Evolutionary conservation across 768 basidiomycete genomes (phyloP).

Genomic region (Lyophyllum atratum): DNA sequence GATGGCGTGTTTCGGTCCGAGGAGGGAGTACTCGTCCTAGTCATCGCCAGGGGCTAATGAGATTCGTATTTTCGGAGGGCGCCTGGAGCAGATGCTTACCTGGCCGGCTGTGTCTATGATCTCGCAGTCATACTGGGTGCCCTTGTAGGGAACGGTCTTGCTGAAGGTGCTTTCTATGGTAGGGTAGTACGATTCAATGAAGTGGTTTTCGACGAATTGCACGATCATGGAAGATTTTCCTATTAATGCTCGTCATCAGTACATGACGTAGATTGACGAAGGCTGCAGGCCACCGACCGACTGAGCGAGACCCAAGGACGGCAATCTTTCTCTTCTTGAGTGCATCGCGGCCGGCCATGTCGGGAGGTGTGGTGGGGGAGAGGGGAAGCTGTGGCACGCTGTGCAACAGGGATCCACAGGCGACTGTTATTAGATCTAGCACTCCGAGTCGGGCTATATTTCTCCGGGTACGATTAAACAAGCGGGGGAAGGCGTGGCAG

Average conservation of each 20-base stretch:
- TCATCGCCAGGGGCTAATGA: neutral
- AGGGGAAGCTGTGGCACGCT: constrained; percentile 2
- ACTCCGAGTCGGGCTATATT: constrained; percentile 15
- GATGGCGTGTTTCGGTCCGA: constrained; percentile 87
- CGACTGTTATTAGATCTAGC: constrained; percentile 4
- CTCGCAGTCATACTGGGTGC: constrained; percentile 86
- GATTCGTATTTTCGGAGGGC: constrained; percentile 7
- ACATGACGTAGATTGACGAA: constrained; percentile 19
- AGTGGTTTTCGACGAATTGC: constrained; percentile 85
- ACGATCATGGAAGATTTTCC: constrained; percentile 92
- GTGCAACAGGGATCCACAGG: neutral
- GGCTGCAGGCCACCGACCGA: constrained; percentile 54
- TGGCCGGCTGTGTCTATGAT: constrained; percentile 96
- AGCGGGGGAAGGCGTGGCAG: neutral
- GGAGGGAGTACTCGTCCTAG: constrained; percentile 90
- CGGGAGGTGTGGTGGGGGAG: constrained; percentile 32
- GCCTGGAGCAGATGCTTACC: constrained; percentile 43
- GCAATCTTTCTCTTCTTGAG: constrained; percentile 81
- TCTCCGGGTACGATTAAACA: constrained; percentile 1
- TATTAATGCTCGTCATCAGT: constrained; percentile 30
- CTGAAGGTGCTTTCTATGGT: constrained; percentile 83
- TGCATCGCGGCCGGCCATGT: constrained; percentile 21
- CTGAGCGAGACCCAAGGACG: constrained; percentile 81
- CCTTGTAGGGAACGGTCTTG: constrained; percentile 77
- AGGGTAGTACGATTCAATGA: constrained; percentile 87